Evolutionary conservation across 208 protist species (phyloP).

Genomic region (Leptomonas pyrrhocoris): DNA sequence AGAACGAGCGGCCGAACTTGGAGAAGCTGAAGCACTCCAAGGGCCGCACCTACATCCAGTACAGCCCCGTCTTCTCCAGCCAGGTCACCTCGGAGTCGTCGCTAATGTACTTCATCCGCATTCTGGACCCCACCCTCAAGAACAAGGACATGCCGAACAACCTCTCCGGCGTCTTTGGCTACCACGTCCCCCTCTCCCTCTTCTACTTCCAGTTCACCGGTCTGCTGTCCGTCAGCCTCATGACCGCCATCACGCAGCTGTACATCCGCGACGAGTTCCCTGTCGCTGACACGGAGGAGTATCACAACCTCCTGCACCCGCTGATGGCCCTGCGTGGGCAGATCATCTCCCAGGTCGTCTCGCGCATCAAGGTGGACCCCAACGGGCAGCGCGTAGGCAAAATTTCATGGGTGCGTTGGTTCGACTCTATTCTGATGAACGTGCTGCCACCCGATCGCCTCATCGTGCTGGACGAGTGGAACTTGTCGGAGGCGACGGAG

Average conservation of each 20-base stretch:
- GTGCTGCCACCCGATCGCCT: slow-evolving; percentile 42
- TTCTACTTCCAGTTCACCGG: slow-evolving; percentile 88
- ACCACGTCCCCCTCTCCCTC: slow-evolving; percentile 72
- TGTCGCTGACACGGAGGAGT: slow-evolving; percentile 76
- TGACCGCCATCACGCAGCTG: slow-evolving; percentile 82
- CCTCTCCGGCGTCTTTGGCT: slow-evolving; percentile 77
- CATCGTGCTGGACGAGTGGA: slow-evolving; percentile 87
- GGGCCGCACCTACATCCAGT: slow-evolving; percentile 76
- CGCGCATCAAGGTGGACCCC: slow-evolving; percentile 46
- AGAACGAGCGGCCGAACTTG: slow-evolving; percentile 24
- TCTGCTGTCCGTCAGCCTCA: slow-evolving; percentile 79
- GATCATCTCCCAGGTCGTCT: slow-evolving; percentile 73
- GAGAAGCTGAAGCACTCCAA: slow-evolving; percentile 80
- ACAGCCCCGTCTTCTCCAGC: slow-evolving; percentile 79
- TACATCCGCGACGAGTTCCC: slow-evolving; percentile 87
- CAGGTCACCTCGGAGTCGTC: slow-evolving; percentile 43
- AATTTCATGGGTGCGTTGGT: slow-evolving; percentile 88
- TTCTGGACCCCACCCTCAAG: slow-evolving; percentile 63
- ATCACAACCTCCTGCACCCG: slow-evolving; percentile 58
- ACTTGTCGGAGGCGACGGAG: slow-evolving; percentile 37
- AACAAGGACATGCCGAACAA: slow-evolving; percentile 69
- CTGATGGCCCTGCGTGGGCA: slow-evolving; percentile 77
- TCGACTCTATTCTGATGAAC: slow-evolving; percentile 54
- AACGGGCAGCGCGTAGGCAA: slow-evolving; percentile 45
- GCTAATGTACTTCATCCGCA: slow-evolving; percentile 77